Conservation (phyloP, 345 rosid genomes). For the Populus ilicifolia region DNA sequence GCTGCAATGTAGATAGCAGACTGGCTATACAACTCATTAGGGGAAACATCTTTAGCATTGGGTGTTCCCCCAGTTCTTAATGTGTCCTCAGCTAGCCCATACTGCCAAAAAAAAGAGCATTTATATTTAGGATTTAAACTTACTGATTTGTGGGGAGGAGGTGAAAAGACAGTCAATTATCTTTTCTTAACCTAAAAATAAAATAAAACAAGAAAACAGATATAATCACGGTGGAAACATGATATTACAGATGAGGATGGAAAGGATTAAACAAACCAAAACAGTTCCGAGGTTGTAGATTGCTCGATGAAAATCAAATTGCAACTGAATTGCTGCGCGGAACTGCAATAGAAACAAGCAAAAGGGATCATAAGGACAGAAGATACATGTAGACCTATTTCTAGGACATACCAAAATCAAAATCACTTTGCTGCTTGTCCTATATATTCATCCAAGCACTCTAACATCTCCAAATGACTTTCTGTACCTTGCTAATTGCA, state of each 20-base stretch:
- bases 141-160: neutral
- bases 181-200: neutral
- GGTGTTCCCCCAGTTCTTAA: conserved; percentile 69
- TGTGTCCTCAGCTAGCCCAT: conserved; percentile 96
- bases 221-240: neutral
- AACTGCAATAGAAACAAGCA: conserved; percentile 52
- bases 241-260: conserved; percentile 3
- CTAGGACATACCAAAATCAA: conserved; percentile 22
- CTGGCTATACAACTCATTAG: conserved; percentile 89
- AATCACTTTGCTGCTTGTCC: conserved; percentile 27
- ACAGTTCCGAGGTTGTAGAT: conserved; percentile 99
- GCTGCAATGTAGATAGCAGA: conserved; percentile 97
- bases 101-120: conserved; percentile 40
- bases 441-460: conserved; percentile 22
- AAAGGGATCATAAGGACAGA: conserved; percentile 13
- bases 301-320: conserved; percentile 95
- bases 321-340: conserved; percentile 89
- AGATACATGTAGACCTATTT: conserved; percentile 7
- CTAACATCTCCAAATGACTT: conserved; percentile 27
- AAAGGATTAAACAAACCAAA: conserved; percentile 54
- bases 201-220: neutral
- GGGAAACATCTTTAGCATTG: conserved; percentile 65
- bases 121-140: neutral
- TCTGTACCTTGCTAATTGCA: conserved; percentile 88
- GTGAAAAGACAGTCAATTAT: conserved; percentile 1